Evolutionary conservation across 139 green algal species (phyloP).

Genomic region (Diplosphaera chodatii): DNA sequence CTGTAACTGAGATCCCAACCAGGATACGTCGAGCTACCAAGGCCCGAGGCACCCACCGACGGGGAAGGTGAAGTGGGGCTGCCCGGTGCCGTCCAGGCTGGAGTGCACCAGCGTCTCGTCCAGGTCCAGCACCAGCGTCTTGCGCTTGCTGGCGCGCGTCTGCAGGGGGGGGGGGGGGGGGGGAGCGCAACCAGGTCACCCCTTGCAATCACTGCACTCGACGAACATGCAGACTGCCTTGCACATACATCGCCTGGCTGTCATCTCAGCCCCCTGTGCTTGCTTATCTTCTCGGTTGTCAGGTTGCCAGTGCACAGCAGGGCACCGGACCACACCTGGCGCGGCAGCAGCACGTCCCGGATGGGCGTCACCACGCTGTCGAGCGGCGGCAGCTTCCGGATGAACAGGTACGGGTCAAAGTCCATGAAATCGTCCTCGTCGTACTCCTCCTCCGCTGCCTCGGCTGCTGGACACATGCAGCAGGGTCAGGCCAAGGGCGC

Average conservation of each 20-base stretch:
- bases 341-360: conserved; percentile 38
- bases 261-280: too few species aligned
- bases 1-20: too few species aligned
- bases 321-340: conserved; percentile 10
- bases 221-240: too few species aligned
- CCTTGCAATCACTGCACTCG: too few species aligned
- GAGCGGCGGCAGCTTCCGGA: conserved; percentile 62
- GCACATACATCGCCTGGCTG: too few species aligned
- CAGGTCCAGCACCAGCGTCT: conserved; percentile 89
- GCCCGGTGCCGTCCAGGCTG: conserved; percentile 42
- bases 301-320: too few species aligned
- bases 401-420: conserved; percentile 77
- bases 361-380: conserved; percentile 22
- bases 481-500: too few species aligned
- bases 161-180: background rate
- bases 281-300: too few species aligned
- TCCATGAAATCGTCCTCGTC: conserved; percentile 56
- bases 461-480: too few species aligned
- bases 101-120: conserved; percentile 97
- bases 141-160: conserved; percentile 37
- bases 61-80: conserved; percentile 69
- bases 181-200: too few species aligned
- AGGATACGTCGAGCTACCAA: too few species aligned
- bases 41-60: too few species aligned
- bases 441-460: conserved; percentile 16